Evolutionary conservation across 2,329 filamentous ascomycete genomes (phyloP).

Genomic region (Laburnicola sp.): DNA sequence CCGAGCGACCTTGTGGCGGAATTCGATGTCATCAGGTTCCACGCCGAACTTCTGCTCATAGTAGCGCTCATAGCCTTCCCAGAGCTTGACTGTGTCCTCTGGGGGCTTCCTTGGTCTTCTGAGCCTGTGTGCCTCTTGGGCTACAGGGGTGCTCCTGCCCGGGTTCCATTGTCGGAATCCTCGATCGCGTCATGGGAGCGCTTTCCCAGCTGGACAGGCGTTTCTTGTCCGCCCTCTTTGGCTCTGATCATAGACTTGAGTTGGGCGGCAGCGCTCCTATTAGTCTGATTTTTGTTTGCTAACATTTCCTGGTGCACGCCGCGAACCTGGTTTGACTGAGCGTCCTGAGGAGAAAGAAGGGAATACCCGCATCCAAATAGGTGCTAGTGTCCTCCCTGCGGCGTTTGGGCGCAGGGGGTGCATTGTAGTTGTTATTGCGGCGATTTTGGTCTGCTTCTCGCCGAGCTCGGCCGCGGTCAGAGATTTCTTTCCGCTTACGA

Average conservation of each 20-base stretch:
- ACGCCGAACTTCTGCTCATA: conserved; percentile 96
- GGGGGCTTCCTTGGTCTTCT: conserved; percentile 56
- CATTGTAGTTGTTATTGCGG: conserved; percentile 36
- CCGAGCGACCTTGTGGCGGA: conserved; percentile 83
- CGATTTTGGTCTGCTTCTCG: conserved; percentile 49
- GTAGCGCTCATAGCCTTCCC: conserved; percentile 97
- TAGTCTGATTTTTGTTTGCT: conserved; percentile 77
- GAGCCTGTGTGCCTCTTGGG: conserved; percentile 49
- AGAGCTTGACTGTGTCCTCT: conserved; percentile 81
- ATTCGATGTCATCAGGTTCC: conserved; percentile 76
- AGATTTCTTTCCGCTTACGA: conserved; percentile 78
- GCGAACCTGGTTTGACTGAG: conserved; percentile 43
- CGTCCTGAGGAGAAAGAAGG: conserved; percentile 44
- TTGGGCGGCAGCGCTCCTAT: conserved; percentile 91
- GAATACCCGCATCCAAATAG: conserved; percentile 38
- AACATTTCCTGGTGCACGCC: conserved; percentile 85
- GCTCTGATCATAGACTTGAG: conserved; percentile 72
- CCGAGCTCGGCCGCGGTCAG: conserved; percentile 75
- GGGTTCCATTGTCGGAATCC: conserved; percentile 62
- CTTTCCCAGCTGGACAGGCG: conserved; percentile 65
- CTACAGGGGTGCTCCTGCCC: conserved; percentile 60
- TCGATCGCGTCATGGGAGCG: conserved; percentile 75
- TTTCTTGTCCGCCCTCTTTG: conserved; percentile 41
- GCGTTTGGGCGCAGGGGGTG: conserved; percentile 35
- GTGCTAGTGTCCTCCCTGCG: conserved; percentile 42